phyloP scores from a whole-genome alignment of 164 flowering plant species.

The Kalanchoe fedtschenkoi region DNA sequence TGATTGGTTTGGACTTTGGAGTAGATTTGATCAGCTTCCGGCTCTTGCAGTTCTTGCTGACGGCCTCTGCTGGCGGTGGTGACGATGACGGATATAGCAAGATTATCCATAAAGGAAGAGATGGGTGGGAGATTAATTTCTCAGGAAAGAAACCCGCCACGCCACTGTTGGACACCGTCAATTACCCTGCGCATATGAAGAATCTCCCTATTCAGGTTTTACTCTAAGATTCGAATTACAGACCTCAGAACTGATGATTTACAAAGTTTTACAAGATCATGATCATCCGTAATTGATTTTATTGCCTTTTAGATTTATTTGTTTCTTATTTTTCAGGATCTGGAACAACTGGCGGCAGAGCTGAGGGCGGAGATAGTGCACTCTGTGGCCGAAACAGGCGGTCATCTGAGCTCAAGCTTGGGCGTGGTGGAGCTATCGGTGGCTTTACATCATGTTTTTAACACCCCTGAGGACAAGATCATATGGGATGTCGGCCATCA shows the following conservation, averaged over 20 bases:
- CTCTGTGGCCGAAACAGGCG: constrained; percentile 63
- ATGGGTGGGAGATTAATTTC: constrained; percentile 48
- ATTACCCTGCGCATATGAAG: constrained; percentile 75
- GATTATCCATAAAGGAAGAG: constrained; percentile 26
- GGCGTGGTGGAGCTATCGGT: constrained; percentile 85
- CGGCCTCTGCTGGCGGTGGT: constrained; percentile 29
- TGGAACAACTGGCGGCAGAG: constrained; percentile 72
- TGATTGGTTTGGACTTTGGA: neutral
- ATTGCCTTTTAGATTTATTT: neutral
- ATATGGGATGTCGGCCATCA: constrained; percentile 99
- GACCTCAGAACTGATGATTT: constrained; percentile 24
- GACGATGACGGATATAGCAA: constrained; percentile 31
- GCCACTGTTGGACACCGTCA: constrained; percentile 75
- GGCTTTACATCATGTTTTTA: constrained; percentile 85
- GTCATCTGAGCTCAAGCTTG: constrained; percentile 77
- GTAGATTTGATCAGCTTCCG: neutral
- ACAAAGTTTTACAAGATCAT: neutral
- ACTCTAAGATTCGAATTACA: too few species aligned
- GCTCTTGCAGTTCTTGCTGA: constrained; percentile 25
- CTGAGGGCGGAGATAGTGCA: constrained; percentile 73
- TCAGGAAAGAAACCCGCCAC: constrained; percentile 61
- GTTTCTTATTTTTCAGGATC: constrained; percentile 37
- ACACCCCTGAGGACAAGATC: constrained; percentile 77
- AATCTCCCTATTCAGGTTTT: constrained; percentile 35
- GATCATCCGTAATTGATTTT: neutral